Percentiles rank a stretch among this genome's conserved stretches.
Evolutionary conservation across 2,329 filamentous ascomycete species (phyloP).

Genomic region (Paecilomyces sp.): DNA sequence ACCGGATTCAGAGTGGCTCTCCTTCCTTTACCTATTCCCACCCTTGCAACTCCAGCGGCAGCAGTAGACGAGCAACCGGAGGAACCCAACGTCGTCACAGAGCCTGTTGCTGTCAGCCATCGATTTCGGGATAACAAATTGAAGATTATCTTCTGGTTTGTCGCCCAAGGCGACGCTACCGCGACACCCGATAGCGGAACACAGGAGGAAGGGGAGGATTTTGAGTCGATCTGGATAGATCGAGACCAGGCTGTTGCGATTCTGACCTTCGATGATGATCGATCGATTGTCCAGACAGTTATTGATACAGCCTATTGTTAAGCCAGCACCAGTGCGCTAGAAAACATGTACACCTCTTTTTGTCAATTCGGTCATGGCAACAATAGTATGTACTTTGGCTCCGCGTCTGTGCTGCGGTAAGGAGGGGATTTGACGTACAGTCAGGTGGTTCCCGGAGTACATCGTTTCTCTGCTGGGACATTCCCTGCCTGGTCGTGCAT

Average conservation of each 20-base stretch:
- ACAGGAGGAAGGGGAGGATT: slow-evolving; percentile 11
- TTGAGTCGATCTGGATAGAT: slow-evolving; percentile 6
- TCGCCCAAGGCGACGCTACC: slow-evolving; percentile 5
- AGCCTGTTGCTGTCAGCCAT: slow-evolving; percentile 5
- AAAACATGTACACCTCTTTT: neutral
- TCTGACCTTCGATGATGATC: slow-evolving; percentile 7
- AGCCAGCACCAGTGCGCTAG: neutral
- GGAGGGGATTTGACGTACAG: too few species aligned
- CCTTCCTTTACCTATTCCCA: neutral
- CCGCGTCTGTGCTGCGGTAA: too few species aligned
- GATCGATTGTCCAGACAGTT: neutral
- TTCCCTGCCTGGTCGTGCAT: too few species aligned
- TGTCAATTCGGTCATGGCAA: too few species aligned
- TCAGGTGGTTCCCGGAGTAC: too few species aligned
- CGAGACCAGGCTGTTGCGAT: slow-evolving; percentile 8
- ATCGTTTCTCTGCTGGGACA: too few species aligned
- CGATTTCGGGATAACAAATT: slow-evolving; percentile 1
- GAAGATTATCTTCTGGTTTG: slow-evolving; percentile 12
- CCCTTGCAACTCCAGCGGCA: slow-evolving; percentile 1
- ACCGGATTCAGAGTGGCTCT: slow-evolving; percentile 4
- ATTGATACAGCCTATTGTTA: neutral
- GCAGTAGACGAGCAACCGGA: neutral
- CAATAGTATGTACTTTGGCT: too few species aligned
- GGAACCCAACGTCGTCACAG: neutral
- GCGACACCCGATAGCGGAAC: slow-evolving; percentile 5